These are phyloP conservation scores for Blastobotrys capitulatus DNA, from an alignment of 1,139 yeast genomes.

Conservation along the genomic window DNA sequence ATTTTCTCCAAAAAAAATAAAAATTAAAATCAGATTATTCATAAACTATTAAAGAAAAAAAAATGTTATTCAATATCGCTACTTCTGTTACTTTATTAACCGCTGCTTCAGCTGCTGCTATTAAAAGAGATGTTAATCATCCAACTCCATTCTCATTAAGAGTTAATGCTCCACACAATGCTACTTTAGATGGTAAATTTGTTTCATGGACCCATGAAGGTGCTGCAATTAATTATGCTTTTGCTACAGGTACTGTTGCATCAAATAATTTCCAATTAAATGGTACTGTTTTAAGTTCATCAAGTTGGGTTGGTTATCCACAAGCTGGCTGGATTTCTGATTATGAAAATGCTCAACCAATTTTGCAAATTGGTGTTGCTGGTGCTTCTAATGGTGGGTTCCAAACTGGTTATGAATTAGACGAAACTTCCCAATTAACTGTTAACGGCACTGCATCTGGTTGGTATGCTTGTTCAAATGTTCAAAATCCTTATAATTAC, in stretches of 20 bases:
- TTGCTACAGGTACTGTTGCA: constrained; percentile 14
- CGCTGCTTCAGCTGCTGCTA: neutral
- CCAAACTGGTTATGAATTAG: constrained; percentile 5
- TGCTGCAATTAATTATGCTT: constrained; percentile 45
- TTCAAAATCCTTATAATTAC: constrained; percentile 15
- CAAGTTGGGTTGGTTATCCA: constrained; percentile 1
- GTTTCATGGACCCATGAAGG: constrained; percentile 42
- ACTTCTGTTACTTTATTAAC: neutral
- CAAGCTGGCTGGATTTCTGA: neutral
- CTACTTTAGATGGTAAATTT: constrained; percentile 28
- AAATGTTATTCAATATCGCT: neutral
- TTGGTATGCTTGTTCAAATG: constrained; percentile 12
- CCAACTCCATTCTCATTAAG: neutral
- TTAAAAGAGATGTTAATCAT: neutral
- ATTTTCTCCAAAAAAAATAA: no score
- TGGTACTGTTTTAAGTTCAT: constrained; percentile 23
- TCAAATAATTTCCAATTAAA: constrained; percentile 2
- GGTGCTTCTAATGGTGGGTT: neutral
- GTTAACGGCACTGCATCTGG: constrained; percentile 1
- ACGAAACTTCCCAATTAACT: neutral
- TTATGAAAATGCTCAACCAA: neutral
- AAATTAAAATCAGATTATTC: no score
- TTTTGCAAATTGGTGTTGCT: constrained; percentile 7
- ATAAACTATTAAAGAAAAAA: neutral
- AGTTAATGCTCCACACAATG: constrained; percentile 1